A percentile compares a stretch with the other conserved stretches of the same genome.
These are phyloP conservation scores for Conidiobolus coronatus DNA, from an alignment of 371 early-diverging fungal species.

Conservation along the genomic window DNA sequence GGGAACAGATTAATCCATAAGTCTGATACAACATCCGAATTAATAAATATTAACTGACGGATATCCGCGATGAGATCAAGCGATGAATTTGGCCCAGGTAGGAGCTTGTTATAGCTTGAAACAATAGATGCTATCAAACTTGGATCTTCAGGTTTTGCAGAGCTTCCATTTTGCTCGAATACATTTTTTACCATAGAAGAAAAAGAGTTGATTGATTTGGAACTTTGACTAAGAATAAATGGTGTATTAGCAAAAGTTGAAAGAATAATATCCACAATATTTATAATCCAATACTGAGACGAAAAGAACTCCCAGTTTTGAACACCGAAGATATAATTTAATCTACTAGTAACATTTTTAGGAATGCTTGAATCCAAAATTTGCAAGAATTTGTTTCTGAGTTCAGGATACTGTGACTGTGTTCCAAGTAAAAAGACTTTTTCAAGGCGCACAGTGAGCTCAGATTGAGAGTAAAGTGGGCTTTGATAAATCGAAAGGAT, in stretches of 20 bases:
- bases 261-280: conserved; percentile 66
- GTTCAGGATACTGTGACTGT: conserved; percentile 39
- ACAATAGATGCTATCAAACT: conserved; percentile 18
- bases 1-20: conserved; percentile 84
- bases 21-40: conserved; percentile 32
- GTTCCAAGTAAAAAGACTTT: conserved; percentile 83
- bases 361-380: conserved; percentile 64
- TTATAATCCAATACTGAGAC: conserved; percentile 73
- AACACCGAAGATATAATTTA: conserved; percentile 72
- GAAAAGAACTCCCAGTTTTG: conserved; percentile 91
- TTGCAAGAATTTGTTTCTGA: conserved; percentile 54
- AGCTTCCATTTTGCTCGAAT: neutral
- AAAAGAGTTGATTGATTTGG: conserved; percentile 15
- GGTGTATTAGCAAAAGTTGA: conserved; percentile 24
- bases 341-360: conserved; percentile 30
- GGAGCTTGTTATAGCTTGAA: conserved; percentile 6
- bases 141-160: conserved; percentile 9
- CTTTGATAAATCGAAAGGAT: conserved; percentile 71
- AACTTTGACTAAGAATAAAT: conserved; percentile 18
- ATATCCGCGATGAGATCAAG: conserved; percentile 25
- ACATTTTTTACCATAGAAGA: neutral
- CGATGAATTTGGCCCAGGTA: no score
- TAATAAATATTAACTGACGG: conserved; percentile 25
- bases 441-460: conserved; percentile 80
- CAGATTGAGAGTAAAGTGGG: conserved; percentile 56